These are phyloP conservation scores for Lipomyces oligophaga DNA, from an alignment of 805 yeast species.

Conservation along the genomic window DNA sequence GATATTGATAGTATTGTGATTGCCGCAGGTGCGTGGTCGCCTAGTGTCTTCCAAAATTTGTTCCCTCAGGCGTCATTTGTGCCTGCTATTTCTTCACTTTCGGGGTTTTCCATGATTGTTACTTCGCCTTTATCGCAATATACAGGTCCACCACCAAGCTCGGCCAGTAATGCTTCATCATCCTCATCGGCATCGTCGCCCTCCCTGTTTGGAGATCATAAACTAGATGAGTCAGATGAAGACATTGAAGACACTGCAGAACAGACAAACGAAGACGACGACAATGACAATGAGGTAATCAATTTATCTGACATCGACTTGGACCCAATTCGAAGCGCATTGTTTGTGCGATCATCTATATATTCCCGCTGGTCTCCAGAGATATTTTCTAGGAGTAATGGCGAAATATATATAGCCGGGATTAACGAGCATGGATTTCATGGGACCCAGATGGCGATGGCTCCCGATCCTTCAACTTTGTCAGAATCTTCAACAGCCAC, in stretches of 20 bases:
- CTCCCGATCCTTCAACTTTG: conserved; percentile 2
- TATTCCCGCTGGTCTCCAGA: conserved; percentile 27
- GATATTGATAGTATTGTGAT: conserved; percentile 19
- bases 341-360: conserved; percentile 22
- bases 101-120: conserved; percentile 23
- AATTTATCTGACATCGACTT: background rate
- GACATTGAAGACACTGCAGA: background rate
- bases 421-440: conserved; percentile 28
- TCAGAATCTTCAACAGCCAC: background rate
- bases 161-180: background rate
- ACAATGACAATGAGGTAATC: background rate
- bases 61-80: conserved; percentile 20
- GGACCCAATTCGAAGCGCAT: conserved; percentile 10
- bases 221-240: too few relatives aligned
- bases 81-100: conserved; percentile 24
- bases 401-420: conserved; percentile 30
- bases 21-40: conserved; percentile 30
- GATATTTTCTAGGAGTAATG: conserved; percentile 28
- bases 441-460: conserved; percentile 10
- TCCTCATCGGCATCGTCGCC: background rate
- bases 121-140: conserved; percentile 12
- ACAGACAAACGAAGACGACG: background rate
- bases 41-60: conserved; percentile 14
- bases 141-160: background rate
- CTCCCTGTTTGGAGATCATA: too few relatives aligned